Percentiles rank a stretch among this genome's conserved stretches.
These are phyloP conservation scores for Tetragonia tetragonoides DNA, from an alignment of 148 eudicot species.

Conservation along the genomic window DNA sequence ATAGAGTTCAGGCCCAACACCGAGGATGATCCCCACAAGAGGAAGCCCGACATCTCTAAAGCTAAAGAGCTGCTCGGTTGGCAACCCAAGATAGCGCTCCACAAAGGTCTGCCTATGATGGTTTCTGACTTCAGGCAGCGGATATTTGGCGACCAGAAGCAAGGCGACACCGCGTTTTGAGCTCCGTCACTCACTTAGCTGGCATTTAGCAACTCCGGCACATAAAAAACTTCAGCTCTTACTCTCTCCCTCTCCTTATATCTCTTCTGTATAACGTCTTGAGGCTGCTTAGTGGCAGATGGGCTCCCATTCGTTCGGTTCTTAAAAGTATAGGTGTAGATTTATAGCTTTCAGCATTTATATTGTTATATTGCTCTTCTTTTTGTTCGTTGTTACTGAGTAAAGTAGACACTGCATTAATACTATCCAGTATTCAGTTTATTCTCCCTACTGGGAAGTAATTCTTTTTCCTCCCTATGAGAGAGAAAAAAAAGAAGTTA, in stretches of 20 bases:
- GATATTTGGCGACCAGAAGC: constrained; percentile 85
- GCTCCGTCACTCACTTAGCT: neutral
- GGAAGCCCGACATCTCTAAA: constrained; percentile 85
- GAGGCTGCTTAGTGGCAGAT: constrained; percentile 22
- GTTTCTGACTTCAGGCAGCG: constrained; percentile 83
- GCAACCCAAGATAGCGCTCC: constrained; percentile 89
- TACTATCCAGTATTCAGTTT: constrained; percentile 15
- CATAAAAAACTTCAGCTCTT: constrained; percentile 11
- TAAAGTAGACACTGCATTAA: constrained; percentile 23
- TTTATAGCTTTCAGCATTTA: constrained; percentile 29
- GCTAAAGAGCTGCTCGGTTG: constrained; percentile 90
- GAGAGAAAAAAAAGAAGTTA: constrained; percentile 3
- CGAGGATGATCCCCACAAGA: constrained; percentile 95
- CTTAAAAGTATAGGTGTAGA: constrained; percentile 30
- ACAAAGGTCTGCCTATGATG: constrained; percentile 91
- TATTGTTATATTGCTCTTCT: constrained; percentile 18
- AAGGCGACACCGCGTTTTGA: constrained; percentile 32
- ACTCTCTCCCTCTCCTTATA: neutral
- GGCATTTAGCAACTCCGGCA: constrained; percentile 13
- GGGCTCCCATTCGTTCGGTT: constrained; percentile 4
- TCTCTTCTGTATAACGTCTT: constrained; percentile 13
- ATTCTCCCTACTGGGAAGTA: neutral
- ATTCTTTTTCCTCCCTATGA: constrained; percentile 7
- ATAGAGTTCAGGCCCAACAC: constrained; percentile 85
- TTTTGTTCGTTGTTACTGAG: constrained; percentile 14